Conservation (phyloP, 108 stramenopile genomes). For the Hondaea fermentalgiana region DNA sequence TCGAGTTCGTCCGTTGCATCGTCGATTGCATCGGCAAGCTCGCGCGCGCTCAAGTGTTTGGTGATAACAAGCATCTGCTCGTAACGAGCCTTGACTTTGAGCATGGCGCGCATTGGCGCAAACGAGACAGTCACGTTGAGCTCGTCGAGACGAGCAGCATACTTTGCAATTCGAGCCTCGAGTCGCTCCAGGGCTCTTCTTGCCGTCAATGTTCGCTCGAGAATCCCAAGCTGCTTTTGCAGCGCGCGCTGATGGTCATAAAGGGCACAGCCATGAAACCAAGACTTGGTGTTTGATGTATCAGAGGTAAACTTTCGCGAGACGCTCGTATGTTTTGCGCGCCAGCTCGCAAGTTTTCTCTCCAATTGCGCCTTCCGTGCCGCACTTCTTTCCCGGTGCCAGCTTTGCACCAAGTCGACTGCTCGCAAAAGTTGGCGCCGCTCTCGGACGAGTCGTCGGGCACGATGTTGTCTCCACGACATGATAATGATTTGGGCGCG, state of each 20-base stretch:
- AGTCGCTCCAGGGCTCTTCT: background rate
- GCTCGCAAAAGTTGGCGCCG: background rate
- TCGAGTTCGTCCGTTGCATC: background rate
- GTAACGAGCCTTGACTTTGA: background rate
- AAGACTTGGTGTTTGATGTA: background rate
- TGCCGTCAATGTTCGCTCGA: background rate
- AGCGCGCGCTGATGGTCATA: background rate
- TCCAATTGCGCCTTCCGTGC: no score
- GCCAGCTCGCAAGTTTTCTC: background rate
- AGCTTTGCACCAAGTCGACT: background rate
- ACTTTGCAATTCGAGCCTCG: background rate
- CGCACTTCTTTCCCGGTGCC: background rate
- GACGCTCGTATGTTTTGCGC: background rate
- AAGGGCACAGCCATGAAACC: background rate
- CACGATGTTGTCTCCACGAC: background rate
- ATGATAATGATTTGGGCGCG: background rate
- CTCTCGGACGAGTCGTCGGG: background rate
- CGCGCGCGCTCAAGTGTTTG: background rate
- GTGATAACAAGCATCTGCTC: background rate
- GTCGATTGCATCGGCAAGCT: background rate
- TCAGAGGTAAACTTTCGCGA: no score
- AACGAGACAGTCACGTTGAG: background rate
- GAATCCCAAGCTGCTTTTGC: background rate
- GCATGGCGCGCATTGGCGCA: background rate
- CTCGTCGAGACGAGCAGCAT: background rate